Conservation (phyloP, 208 protist species). For the Trypanosoma conorhini region DNA sequence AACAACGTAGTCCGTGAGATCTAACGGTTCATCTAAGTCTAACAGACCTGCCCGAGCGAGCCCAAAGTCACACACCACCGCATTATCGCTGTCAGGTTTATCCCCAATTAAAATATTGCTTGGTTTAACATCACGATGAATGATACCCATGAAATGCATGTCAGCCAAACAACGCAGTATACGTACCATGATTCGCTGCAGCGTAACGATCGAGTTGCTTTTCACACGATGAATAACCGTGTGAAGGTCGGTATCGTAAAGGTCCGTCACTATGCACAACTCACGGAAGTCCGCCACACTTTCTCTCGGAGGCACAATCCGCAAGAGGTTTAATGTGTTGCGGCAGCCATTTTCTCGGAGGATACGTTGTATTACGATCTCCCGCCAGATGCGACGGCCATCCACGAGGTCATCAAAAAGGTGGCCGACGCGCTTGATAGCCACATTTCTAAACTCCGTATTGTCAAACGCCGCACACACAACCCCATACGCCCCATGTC, state of each 20-base stretch:
- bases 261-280: slow-evolving; percentile 89
- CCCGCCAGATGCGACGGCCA: slow-evolving; percentile 96
- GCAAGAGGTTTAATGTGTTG: slow-evolving; percentile 89
- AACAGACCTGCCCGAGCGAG: slow-evolving; percentile 79
- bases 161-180: slow-evolving; percentile 95
- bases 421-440: slow-evolving; percentile 98
- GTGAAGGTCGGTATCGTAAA: slow-evolving; percentile 96
- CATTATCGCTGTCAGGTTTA: slow-evolving; percentile 73
- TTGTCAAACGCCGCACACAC: slow-evolving; percentile 86
- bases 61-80: slow-evolving; percentile 95
- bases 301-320: slow-evolving; percentile 74
- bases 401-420: slow-evolving; percentile 96
- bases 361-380: slow-evolving; percentile 94
- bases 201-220: slow-evolving; percentile 63
- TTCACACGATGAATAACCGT: slow-evolving; percentile 64
- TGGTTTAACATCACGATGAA: slow-evolving; percentile 98
- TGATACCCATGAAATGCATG: slow-evolving; percentile 96
- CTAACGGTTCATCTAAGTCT: slow-evolving; percentile 63
- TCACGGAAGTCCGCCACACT: slow-evolving; percentile 75
- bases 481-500: slow-evolving; percentile 90
- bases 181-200: slow-evolving; percentile 96
- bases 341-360: slow-evolving; percentile 91
- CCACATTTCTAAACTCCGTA: slow-evolving; percentile 85
- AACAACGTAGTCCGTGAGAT: slow-evolving; percentile 97
- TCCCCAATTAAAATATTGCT: slow-evolving; percentile 94